Evolutionary conservation across 2,329 filamentous ascomycete species (phyloP).

Genomic region (Epichloe sp.): DNA sequence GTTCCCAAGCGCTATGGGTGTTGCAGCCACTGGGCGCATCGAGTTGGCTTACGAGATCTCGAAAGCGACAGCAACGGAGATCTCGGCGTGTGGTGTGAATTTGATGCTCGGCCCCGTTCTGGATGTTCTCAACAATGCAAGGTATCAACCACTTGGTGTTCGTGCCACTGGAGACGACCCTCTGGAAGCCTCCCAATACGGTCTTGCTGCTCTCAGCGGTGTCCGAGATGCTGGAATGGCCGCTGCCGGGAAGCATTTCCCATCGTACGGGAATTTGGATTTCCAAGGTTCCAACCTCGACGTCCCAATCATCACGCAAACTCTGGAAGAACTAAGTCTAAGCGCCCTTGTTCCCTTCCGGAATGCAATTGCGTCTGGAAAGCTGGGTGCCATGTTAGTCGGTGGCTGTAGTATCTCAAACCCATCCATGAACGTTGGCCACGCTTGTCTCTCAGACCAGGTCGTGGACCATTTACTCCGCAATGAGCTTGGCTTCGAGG

Average conservation of each 20-base stretch:
- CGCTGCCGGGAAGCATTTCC: conserved; percentile 92
- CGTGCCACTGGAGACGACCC: conserved; percentile 86
- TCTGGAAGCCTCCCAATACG: conserved; percentile 86
- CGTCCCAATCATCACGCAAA: conserved; percentile 91
- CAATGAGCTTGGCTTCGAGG: conserved; percentile 79
- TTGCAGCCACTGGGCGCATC: conserved; percentile 80
- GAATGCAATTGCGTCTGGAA: conserved; percentile 72
- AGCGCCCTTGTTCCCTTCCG: conserved; percentile 85
- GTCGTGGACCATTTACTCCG: conserved; percentile 82
- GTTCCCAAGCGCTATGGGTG: conserved; percentile 92
- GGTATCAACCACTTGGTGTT: conserved; percentile 82
- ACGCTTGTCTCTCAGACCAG: conserved; percentile 85
- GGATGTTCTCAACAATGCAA: conserved; percentile 85
- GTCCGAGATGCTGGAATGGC: conserved; percentile 83
- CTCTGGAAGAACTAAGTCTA: conserved; percentile 81
- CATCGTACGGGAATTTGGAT: conserved; percentile 88
- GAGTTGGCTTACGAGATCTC: conserved; percentile 81
- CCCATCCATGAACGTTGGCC: conserved; percentile 84
- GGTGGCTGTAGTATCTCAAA: conserved; percentile 90
- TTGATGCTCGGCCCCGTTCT: conserved; percentile 88
- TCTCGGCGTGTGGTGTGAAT: conserved; percentile 88
- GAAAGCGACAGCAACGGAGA: conserved; percentile 83
- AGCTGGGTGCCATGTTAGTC: conserved; percentile 86
- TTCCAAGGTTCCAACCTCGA: conserved; percentile 84
- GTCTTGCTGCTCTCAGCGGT: conserved; percentile 79